phyloP scores from a whole-genome alignment of 495 filamentous ascomycete genomes.

The Tuber magnatum region DNA sequence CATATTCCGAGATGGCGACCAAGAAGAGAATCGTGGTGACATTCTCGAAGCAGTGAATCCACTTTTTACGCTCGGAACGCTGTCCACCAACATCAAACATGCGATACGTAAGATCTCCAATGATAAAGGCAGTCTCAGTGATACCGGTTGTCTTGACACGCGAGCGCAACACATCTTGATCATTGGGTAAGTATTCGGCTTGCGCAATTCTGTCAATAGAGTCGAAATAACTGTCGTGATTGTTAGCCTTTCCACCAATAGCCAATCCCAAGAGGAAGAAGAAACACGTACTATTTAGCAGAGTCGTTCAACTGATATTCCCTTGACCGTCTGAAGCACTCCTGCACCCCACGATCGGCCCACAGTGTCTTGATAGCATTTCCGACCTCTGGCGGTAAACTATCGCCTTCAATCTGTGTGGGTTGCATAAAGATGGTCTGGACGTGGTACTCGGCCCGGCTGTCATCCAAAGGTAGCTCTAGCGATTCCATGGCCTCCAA shows the following conservation, averaged over 20 bases:
- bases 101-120: constrained; percentile 92
- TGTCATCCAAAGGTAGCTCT: constrained; percentile 80
- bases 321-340: constrained; percentile 86
- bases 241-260: constrained; percentile 41
- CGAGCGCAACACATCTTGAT: constrained; percentile 94
- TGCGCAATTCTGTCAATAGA: constrained; percentile 86
- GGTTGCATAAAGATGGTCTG: constrained; percentile 96
- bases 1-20: constrained; percentile 98
- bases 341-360: constrained; percentile 90
- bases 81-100: constrained; percentile 99
- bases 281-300: constrained; percentile 83
- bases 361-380: constrained; percentile 87
- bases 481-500: constrained; percentile 93
- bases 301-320: constrained; percentile 99
- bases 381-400: constrained; percentile 87
- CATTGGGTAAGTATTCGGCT: constrained; percentile 89
- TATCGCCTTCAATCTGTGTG: constrained; percentile 90
- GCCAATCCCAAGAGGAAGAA: constrained; percentile 3
- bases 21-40: constrained; percentile 98
- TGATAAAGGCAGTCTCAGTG: constrained; percentile 96
- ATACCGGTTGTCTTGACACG: constrained; percentile 99
- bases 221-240: constrained; percentile 75
- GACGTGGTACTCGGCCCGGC: constrained; percentile 82
- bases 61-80: constrained; percentile 99
- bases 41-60: constrained; percentile 99